Evolutionary conservation across 352 stramenopile species (phyloP), one percentile per base, ranked within the genome.

Genomic region (Pythium brachiatum): DNA sequence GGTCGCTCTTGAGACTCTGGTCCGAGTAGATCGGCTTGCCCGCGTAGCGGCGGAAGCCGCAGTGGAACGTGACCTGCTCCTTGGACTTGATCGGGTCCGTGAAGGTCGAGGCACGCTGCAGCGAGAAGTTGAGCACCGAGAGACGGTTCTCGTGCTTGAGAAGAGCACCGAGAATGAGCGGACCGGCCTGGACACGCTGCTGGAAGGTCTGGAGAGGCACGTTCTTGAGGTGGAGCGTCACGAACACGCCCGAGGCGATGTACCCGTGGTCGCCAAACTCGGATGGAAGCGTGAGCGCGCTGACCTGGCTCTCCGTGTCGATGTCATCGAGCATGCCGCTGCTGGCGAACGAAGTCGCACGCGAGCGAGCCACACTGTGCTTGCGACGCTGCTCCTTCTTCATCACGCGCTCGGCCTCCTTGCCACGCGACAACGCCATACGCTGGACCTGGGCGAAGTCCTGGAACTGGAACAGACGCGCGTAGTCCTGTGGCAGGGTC

Each of bases 1-100:
- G 99, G 78, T 99, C 96, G 74, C 95, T 98, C 69, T 99, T 99
- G 21, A 99, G 78, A 60, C 97, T 99, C 72, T 98, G 86, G 70
- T 99, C 94, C 27, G 89, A 98, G 78, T 99, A 99, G 26, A 99
- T 76, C 0, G 98, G 97, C 54, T 88, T 86, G 25, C 79, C 87
- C 6, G 86, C 78, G 76, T 97, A 98, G 26, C 89, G 94, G 25
- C 97, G 89, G 88, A 99, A 99, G 21, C 97, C 97, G 61, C 92
- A 98, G 75, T 98, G 92, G 69, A 99, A 98, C 18, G 91, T 88
- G 15, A 99, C 73, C 27, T 89, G 78, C 48, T 99, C 96, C 71
- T 99, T 99, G 32, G 92, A 98, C 68, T 99, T 98, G 25, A 99
- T 68, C 11, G 96, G 90, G 50, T 94, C 84, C n/a, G 72, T 72